These are phyloP conservation scores for Globisporangium splendens DNA, from an alignment of 352 stramenopile species.

Conservation along the genomic window DNA sequence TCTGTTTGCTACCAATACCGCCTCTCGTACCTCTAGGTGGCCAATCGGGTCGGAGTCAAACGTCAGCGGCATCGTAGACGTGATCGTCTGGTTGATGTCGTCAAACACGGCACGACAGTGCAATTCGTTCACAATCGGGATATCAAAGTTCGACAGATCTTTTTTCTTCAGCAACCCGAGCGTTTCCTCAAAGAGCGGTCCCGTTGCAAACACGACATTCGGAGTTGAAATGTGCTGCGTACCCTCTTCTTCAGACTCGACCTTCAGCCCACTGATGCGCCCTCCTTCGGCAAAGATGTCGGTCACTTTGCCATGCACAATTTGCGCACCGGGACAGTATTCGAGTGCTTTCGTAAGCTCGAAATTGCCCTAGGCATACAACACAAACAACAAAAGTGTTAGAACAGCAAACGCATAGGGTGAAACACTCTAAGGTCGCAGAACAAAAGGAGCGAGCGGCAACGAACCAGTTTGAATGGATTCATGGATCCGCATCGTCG, in stretches of 20 bases:
- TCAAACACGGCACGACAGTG: slow-evolving; percentile 68
- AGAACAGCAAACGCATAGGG: too few relatives aligned
- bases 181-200: slow-evolving; percentile 66
- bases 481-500: slow-evolving; percentile 70
- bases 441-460: neutral
- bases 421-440: neutral
- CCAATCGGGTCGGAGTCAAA: slow-evolving; percentile 74
- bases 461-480: slow-evolving; percentile 52
- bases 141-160: slow-evolving; percentile 44
- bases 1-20: neutral
- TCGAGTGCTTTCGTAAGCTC: slow-evolving; percentile 62
- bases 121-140: slow-evolving; percentile 73
- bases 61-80: slow-evolving; percentile 55
- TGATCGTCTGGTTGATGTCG: slow-evolving; percentile 51
- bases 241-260: slow-evolving; percentile 48
- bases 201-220: slow-evolving; percentile 68
- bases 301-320: slow-evolving; percentile 56
- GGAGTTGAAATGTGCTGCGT: slow-evolving; percentile 54
- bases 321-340: slow-evolving; percentile 53
- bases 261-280: slow-evolving; percentile 47
- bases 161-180: slow-evolving; percentile 52
- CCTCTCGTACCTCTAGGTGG: slow-evolving; percentile 37
- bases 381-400: neutral
- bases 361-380: slow-evolving; percentile 32
- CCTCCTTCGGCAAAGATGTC: slow-evolving; percentile 52